A percentile compares a stretch with the other conserved stretches of the same genome.
These are phyloP conservation scores for Danielozyma ontarioensis DNA, from an alignment of 805 yeast genomes.

Conservation along the genomic window DNA sequence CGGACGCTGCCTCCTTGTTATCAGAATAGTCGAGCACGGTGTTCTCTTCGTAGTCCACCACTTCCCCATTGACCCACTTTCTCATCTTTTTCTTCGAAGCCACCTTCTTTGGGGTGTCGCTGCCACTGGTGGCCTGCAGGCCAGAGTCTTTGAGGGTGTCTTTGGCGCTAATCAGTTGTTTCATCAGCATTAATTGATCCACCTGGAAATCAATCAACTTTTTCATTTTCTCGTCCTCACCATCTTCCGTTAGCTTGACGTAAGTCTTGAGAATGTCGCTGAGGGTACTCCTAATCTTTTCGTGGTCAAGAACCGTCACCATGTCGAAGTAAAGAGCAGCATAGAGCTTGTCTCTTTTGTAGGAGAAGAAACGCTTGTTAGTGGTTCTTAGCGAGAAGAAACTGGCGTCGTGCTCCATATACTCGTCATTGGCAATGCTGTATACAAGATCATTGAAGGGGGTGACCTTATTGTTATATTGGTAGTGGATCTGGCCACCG, in stretches of 20 bases:
- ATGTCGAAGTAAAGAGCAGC: constrained; percentile 36
- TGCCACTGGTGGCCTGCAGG: not conserved
- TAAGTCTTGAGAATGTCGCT: constrained; percentile 29
- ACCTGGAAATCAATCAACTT: constrained; percentile 35
- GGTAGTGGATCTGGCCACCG: constrained; percentile 34
- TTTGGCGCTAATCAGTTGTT: constrained; percentile 6
- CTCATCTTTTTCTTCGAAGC: constrained; percentile 32
- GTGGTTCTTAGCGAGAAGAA: constrained; percentile 26
- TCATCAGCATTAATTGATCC: constrained; percentile 30
- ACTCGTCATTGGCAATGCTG: constrained; percentile 30
- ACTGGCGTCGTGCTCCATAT: constrained; percentile 25
- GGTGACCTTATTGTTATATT: constrained; percentile 26
- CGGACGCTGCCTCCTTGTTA: constrained; percentile 6
- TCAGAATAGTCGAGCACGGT: constrained; percentile 30
- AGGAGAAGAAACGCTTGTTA: constrained; percentile 33
- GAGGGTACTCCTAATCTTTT: constrained; percentile 28
- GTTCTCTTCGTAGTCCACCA: constrained; percentile 21
- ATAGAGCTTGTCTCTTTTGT: constrained; percentile 20
- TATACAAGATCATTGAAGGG: constrained; percentile 37
- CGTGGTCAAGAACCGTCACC: constrained; percentile 35
- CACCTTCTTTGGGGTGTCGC: constrained; percentile 2
- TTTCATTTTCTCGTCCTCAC: constrained; percentile 20
- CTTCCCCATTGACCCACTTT: constrained; percentile 37
- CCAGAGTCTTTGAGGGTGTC: not conserved
- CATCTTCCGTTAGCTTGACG: constrained; percentile 21